Percentiles rank a stretch among this genome's conserved stretches.
phyloP scores from a whole-genome alignment of 352 stramenopile species.

The Phytophthora cajani region DNA sequence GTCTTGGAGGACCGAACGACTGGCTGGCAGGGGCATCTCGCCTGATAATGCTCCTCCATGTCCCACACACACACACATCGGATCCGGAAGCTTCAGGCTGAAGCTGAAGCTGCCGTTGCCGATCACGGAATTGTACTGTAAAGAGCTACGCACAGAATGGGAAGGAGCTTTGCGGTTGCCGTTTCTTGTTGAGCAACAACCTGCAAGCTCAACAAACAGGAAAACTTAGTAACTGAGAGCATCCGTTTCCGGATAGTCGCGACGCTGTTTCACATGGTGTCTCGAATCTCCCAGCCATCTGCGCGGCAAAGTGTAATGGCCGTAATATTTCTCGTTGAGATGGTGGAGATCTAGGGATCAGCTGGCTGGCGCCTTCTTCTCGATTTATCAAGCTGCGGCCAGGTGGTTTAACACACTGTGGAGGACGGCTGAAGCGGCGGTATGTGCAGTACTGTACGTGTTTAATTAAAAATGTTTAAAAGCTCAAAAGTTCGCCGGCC shows the following conservation, averaged over 20 bases:
- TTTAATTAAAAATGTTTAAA: too few relatives aligned
- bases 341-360: constrained; percentile 32
- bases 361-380: constrained; percentile 9
- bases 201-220: neutral
- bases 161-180: neutral
- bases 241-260: constrained; percentile 8
- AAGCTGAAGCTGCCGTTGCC: constrained; percentile 1
- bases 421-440: neutral
- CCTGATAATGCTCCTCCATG: constrained; percentile 32
- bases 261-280: constrained; percentile 15
- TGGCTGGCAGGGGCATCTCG: constrained; percentile 20
- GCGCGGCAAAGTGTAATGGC: constrained; percentile 5
- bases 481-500: too few relatives aligned
- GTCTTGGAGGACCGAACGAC: constrained; percentile 14
- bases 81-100: constrained; percentile 11
- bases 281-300: constrained; percentile 15
- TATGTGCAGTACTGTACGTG: too few relatives aligned
- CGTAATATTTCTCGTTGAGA: constrained; percentile 20
- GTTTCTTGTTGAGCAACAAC: neutral
- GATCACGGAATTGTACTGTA: neutral
- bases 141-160: neutral
- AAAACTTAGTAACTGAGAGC: neutral
- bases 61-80: constrained; percentile 12
- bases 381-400: constrained; percentile 6
- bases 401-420: constrained; percentile 11